Percentiles rank a stretch among this genome's conserved stretches.
These are phyloP conservation scores for Falciphora oryzae DNA, from an alignment of 2,329 filamentous ascomycete genomes.

Conservation along the genomic window DNA sequence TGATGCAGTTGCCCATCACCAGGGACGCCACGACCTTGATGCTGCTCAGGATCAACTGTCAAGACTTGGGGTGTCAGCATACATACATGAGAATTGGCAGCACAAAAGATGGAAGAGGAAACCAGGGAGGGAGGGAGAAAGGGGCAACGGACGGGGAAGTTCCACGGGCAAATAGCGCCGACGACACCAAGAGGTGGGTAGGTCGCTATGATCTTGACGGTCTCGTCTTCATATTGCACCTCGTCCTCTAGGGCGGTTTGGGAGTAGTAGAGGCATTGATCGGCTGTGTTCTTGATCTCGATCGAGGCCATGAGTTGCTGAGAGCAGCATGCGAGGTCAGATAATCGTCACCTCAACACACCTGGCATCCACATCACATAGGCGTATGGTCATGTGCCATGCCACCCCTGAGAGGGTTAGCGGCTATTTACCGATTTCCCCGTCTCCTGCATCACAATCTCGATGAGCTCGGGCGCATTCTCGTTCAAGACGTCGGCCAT, in stretches of 20 bases:
- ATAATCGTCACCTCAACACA: neutral
- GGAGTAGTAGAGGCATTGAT: constrained; percentile 32
- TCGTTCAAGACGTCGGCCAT: constrained; percentile 34
- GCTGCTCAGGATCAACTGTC: constrained; percentile 11
- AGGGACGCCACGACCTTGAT: constrained; percentile 38
- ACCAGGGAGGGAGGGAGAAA: neutral
- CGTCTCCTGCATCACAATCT: constrained; percentile 41
- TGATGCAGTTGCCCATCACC: constrained; percentile 47
- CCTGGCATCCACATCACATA: neutral
- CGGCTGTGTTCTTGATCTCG: constrained; percentile 31
- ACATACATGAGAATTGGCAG: neutral
- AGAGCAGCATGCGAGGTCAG: neutral
- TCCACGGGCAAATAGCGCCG: constrained; percentile 56
- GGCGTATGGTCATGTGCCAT: neutral
- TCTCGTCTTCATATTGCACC: constrained; percentile 40
- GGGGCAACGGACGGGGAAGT: constrained; percentile 34
- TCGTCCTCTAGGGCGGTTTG: constrained; percentile 36
- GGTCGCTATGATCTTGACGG: constrained; percentile 33
- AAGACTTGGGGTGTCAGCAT: neutral
- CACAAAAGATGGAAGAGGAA: neutral
- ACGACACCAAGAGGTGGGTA: constrained; percentile 43
- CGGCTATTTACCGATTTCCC: constrained; percentile 37
- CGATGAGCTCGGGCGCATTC: constrained; percentile 35
- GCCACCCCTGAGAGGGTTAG: neutral
- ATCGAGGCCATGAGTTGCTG: constrained; percentile 27